These are phyloP conservation scores for Cryptosporidium canis DNA, from an alignment of 169 alveolate species.

Conservation along the genomic window DNA sequence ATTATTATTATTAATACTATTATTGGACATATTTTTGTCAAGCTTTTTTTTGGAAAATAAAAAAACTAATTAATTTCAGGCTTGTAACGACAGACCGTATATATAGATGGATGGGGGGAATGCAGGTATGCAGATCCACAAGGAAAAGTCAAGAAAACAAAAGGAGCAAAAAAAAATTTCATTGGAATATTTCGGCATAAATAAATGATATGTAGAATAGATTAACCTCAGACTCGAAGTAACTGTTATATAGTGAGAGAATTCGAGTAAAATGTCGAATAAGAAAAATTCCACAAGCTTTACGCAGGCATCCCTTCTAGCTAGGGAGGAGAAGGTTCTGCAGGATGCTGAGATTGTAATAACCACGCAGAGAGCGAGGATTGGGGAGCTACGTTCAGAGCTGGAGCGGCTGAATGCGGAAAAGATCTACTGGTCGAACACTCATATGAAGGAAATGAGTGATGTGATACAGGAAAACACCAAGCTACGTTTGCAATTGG, in stretches of 20 bases:
- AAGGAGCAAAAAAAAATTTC: not conserved
- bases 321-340: slow-evolving; percentile 68
- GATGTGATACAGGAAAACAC: slow-evolving; percentile 70
- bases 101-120: slow-evolving; percentile 58
- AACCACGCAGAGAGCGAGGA: slow-evolving; percentile 62
- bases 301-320: slow-evolving; percentile 68
- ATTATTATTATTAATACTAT: too few species aligned
- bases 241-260: not conserved
- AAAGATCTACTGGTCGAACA: slow-evolving; percentile 57
- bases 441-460: slow-evolving; percentile 73
- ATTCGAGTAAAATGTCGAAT: slow-evolving; percentile 4
- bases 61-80: not conserved
- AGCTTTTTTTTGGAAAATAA: not conserved
- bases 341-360: slow-evolving; percentile 71
- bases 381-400: slow-evolving; percentile 63
- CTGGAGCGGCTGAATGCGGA: slow-evolving; percentile 62
- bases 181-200: not conserved
- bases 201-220: not conserved
- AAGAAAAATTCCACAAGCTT: slow-evolving; percentile 34
- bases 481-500: slow-evolving; percentile 38
- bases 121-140: slow-evolving; percentile 64
- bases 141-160: slow-evolving; percentile 23
- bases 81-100: slow-evolving; percentile 66
- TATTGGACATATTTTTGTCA: too few species aligned
- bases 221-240: not conserved